Conservation (phyloP, 129 eudicot species). For the Flaveria brownii region DNA sequence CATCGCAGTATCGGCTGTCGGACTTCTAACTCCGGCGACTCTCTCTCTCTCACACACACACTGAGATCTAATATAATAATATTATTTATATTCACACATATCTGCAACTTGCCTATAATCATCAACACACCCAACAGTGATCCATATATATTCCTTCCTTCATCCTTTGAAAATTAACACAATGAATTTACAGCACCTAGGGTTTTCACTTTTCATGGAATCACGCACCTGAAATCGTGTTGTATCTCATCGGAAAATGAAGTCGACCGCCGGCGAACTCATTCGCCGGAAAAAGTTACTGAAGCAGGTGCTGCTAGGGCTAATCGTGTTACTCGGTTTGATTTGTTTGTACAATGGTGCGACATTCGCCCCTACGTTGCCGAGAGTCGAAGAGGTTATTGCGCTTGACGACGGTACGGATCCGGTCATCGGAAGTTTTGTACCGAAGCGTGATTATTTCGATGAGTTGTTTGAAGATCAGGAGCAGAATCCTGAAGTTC, state of each 20-base stretch:
- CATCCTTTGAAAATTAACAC: not conserved
- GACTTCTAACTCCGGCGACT: constrained; percentile 18
- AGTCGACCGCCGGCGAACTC: constrained; percentile 44
- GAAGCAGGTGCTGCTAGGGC: constrained; percentile 50
- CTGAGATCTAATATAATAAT: constrained; percentile 9
- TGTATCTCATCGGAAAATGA: constrained; percentile 38
- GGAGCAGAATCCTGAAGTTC: constrained; percentile 57
- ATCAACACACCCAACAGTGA: constrained; percentile 7
- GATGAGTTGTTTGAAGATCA: constrained; percentile 60
- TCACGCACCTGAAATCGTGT: constrained; percentile 17
- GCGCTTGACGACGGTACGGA: constrained; percentile 52
- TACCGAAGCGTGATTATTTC: constrained; percentile 47
- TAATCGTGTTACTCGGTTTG: constrained; percentile 54
- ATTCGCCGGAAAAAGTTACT: constrained; percentile 34
- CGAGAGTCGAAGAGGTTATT: constrained; percentile 40
- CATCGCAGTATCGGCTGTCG: constrained; percentile 35
- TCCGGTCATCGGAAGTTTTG: constrained; percentile 49
- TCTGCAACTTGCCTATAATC: constrained; percentile 16
- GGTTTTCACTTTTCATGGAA: constrained; percentile 33
- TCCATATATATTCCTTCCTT: constrained; percentile 38
- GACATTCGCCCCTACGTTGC: constrained; percentile 44
- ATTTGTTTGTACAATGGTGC: constrained; percentile 63
- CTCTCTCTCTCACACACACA: constrained; percentile 17
- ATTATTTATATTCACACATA: not conserved
- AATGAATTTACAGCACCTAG: constrained; percentile 38